Evolutionary conservation across 805 yeast species (phyloP), one percentile per base, ranked within the genome.

Genomic region (Millerozyma miso): DNA sequence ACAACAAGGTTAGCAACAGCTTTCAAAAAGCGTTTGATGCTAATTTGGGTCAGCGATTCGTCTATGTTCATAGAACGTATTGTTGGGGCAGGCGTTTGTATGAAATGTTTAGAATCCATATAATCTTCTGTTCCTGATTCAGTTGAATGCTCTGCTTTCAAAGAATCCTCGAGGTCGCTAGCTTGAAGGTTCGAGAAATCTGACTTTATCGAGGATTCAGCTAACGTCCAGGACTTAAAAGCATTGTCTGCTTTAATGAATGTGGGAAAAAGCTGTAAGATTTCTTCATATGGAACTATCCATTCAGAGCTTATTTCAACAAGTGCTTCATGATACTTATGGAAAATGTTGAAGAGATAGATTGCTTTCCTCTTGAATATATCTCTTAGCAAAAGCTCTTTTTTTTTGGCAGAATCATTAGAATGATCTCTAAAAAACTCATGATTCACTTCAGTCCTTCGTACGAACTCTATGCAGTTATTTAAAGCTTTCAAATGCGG

Each of bases 1-100:
- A 75, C 60, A 3, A 78, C 69, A 26, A 78, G 54, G 41, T 67
- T 63, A 40, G 62, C 67, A 5, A 62, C 71, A n/a, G 67, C 71
- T 29, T 57, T 69, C 38, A 40, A 48, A 52, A 63, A 69, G 33
- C 55, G 56, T 19, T 58, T 38, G 16, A 65, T 41, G 42, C 51
- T 51, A 13, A 15, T 32, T 32, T 32, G 34, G 7, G 14, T 6
- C 17, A 32, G 34, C 5, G 17, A 8, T 8, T 13, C 14, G n/a
- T 32, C 10, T 48, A 32, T 33, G 23, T 32, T 33, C 31, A 23
- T 19, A 19, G 29, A n/a, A 16, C 12, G 38, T 14, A 18, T 13
- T 6, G 14, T 16, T 7, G 29, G 29, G 10, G 29, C 29, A 7
- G 29, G 29, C 10, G 29, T 23, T 10, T 7, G 29, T 10, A 7